A percentile compares a stretch with the other conserved stretches of the same genome.
Evolutionary conservation across 805 yeast genomes (phyloP).

Genomic region (Schizosaccharomyces octosporus): DNA sequence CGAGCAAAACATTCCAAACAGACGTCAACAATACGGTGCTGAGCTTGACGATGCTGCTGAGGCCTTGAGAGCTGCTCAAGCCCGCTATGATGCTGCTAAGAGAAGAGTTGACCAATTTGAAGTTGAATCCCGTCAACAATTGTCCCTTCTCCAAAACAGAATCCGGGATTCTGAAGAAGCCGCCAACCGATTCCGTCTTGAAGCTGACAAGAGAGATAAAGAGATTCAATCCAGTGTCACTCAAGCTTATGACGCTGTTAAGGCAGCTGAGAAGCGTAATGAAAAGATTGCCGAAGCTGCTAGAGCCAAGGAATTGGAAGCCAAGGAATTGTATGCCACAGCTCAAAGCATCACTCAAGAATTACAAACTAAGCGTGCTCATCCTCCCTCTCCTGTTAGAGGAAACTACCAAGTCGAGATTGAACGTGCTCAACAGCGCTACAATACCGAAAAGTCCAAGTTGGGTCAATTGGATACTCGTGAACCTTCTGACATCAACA

Average conservation of each 20-base stretch:
- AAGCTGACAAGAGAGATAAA: neutral
- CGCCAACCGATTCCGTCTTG: neutral
- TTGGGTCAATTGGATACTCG: neutral
- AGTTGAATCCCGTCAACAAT: neutral
- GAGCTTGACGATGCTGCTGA: neutral
- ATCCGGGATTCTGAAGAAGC: neutral
- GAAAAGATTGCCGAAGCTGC: neutral
- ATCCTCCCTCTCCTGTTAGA: neutral
- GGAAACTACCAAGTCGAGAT: neutral
- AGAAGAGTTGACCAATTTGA: neutral
- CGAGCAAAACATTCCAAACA: neutral
- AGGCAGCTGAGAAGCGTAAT: conserved; percentile 1
- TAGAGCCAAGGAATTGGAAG: neutral
- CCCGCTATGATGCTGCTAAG: neutral
- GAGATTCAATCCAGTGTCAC: neutral
- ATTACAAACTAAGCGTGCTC: neutral
- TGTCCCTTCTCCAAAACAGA: neutral
- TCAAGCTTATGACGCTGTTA: neutral
- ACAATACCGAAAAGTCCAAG: neutral
- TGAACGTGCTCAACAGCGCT: neutral
- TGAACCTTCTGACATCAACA: neutral
- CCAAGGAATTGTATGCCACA: neutral
- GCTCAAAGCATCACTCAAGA: neutral
- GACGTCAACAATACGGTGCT: neutral
- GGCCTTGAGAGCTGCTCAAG: neutral